Base-by-base conservation (phyloP, 108 stramenopile genomes). In the Pinguiococcus pyrenoidosus region DNA sequence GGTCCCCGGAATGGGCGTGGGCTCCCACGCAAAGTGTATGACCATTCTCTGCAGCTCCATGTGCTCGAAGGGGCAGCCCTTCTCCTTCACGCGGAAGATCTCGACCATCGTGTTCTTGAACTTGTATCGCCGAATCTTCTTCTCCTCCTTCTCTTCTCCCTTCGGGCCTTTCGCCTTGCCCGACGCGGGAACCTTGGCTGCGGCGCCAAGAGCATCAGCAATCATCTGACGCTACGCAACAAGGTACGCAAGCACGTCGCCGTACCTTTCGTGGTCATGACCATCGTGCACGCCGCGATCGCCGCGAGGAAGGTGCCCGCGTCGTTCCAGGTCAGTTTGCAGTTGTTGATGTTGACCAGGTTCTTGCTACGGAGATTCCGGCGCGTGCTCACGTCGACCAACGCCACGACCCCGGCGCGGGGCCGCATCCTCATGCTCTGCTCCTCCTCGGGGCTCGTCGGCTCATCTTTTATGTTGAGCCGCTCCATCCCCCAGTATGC, bases 401-500 rank as follows among this genome's bases (percentile, higher is more conserved):
- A 54, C 33, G 86, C 84, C 17, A 96, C 89, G 39, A 86, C 79
- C 23, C 90, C 93, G 1, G 93, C 90, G 29, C 76, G 56, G n/a
- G n/a, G n/a, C n/a, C n/a, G n/a, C n/a, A n/a, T n/a, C n/a, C n/a
- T n/a, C n/a, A n/a, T n/a, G n/a, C n/a, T n/a, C n/a, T n/a, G n/a
- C n/a, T n/a, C n/a, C n/a, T n/a, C n/a, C n/a, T n/a, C n/a, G n/a
- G n/a, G n/a, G n/a, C n/a, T n/a, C n/a, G n/a, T n/a, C n/a, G n/a
- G n/a, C n/a, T n/a, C n/a, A n/a, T n/a, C n/a, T n/a, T n/a, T n/a
- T n/a, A n/a, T n/a, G 68, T 96, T 92, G 40, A 69, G 69, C 54
- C 71, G 69, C 71, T 92, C 93, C 20, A 90, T 90, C 16, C 87
- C 78, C 93, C 93, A 96, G 69, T 87, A 90, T 9, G 89, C 85